phyloP scores from a whole-genome alignment of 176 grass and related monocot genomes.

The Cenchrus fungigraminus region DNA sequence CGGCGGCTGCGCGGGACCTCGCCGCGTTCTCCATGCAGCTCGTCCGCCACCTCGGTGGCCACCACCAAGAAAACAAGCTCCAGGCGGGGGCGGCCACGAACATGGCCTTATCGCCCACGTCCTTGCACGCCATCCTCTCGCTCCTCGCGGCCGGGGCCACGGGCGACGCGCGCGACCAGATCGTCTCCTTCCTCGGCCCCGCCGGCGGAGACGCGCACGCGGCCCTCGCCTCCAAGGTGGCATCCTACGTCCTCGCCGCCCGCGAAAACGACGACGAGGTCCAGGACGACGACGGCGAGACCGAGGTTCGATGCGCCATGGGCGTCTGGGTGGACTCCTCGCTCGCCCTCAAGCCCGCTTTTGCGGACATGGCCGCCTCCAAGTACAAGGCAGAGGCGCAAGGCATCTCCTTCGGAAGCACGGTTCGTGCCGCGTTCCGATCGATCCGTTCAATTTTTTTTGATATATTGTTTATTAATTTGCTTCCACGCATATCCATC shows the following conservation, averaged over 20 bases:
- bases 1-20: no score
- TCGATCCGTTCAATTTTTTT: no score
- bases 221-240: not conserved
- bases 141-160: constrained; percentile 29
- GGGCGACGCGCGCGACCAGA: constrained; percentile 20
- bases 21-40: no score
- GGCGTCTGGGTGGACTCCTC: constrained; percentile 30
- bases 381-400: no score
- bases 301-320: constrained; percentile 25
- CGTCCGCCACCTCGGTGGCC: no score
- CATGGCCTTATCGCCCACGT: constrained; percentile 15
- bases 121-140: constrained; percentile 26
- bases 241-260: not conserved
- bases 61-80: no score
- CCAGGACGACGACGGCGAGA: not conserved
- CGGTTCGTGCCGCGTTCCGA: no score
- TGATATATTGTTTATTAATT: no score
- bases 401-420: no score
- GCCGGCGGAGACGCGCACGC: not conserved
- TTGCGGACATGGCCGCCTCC: no score
- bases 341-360: no score
- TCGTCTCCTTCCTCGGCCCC: constrained; percentile 35
- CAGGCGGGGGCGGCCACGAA: not conserved
- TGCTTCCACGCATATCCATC: no score
- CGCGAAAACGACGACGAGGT: not conserved